Evolutionary conservation across 441 rosid genomes (phyloP).

Genomic region (Lepidium campestre): DNA sequence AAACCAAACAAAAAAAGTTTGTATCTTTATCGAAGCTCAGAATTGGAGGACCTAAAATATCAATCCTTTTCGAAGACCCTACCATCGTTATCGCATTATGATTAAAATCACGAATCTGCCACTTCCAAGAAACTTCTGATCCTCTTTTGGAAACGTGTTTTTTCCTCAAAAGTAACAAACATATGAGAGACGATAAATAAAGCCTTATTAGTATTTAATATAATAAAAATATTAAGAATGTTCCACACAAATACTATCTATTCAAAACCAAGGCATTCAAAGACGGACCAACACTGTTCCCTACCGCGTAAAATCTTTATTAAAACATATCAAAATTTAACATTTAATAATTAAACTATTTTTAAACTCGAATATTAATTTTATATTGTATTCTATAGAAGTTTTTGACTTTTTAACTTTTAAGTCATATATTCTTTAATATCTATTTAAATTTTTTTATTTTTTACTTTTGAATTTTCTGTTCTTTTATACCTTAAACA

Average conservation of each 20-base stretch:
- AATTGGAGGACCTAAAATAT: neutral
- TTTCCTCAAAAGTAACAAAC: neutral
- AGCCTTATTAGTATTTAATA: neutral
- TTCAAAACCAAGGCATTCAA: neutral
- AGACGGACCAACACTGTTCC: conserved; percentile 20
- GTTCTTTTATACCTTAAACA: neutral
- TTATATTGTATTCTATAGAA: neutral
- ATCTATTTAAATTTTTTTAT: neutral
- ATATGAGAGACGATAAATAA: neutral
- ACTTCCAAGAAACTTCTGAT: conserved; percentile 13
- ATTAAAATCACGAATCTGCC: neutral
- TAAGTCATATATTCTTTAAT: neutral
- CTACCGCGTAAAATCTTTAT: conserved; percentile 21
- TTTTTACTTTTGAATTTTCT: neutral
- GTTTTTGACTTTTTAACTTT: neutral
- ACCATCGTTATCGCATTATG: neutral
- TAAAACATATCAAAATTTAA: neutral
- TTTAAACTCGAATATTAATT: neutral
- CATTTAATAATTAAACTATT: neutral
- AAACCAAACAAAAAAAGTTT: no score
- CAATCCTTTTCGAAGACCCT: neutral
- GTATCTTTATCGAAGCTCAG: no score
- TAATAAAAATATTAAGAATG: conserved; percentile 4
- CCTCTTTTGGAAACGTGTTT: conserved; percentile 16
- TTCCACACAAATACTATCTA: neutral